These are phyloP conservation scores for Arthonia radiata DNA, from an alignment of 495 filamentous ascomycete species.

Conservation along the genomic window DNA sequence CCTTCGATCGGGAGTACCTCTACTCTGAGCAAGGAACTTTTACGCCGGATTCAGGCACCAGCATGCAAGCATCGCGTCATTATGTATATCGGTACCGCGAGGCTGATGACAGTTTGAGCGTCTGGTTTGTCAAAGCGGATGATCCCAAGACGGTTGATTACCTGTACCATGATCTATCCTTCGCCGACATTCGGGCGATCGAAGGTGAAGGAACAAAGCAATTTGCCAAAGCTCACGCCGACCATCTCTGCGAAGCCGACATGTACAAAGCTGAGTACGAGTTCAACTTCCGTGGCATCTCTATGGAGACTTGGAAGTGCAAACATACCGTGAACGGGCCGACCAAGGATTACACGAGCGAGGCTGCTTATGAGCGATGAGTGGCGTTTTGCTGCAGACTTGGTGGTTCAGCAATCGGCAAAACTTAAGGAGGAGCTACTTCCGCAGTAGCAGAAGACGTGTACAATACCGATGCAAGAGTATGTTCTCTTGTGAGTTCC, in stretches of 20 bases:
- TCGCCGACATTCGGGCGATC: constrained; percentile 3
- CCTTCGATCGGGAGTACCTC: constrained; percentile 28
- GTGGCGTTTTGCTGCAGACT: no score
- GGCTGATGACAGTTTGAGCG: constrained; percentile 26
- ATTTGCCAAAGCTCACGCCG: constrained; percentile 22
- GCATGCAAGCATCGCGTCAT: constrained; percentile 5
- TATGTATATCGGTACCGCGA: constrained; percentile 31
- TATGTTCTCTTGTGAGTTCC: no score
- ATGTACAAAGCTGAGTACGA: constrained; percentile 35
- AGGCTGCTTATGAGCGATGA: no score
- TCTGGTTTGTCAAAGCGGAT: no score
- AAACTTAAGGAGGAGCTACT: no score
- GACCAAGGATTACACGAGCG: constrained; percentile 50
- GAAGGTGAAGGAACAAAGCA: constrained; percentile 7
- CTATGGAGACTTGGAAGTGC: constrained; percentile 26
- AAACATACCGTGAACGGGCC: constrained; percentile 39
- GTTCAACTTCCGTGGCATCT: constrained; percentile 30
- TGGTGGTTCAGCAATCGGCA: no score
- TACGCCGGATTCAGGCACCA: constrained; percentile 15
- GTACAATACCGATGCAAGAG: no score
- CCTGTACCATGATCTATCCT: constrained; percentile 34
- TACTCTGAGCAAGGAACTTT: constrained; percentile 41
- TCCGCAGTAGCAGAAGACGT: no score
- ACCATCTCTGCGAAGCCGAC: constrained; percentile 39
- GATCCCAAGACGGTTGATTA: no score